Percentiles rank a stretch among this genome's conserved stretches.
phyloP scores from a whole-genome alignment of 257 asterid genomes.

The Primulina tabacum region DNA sequence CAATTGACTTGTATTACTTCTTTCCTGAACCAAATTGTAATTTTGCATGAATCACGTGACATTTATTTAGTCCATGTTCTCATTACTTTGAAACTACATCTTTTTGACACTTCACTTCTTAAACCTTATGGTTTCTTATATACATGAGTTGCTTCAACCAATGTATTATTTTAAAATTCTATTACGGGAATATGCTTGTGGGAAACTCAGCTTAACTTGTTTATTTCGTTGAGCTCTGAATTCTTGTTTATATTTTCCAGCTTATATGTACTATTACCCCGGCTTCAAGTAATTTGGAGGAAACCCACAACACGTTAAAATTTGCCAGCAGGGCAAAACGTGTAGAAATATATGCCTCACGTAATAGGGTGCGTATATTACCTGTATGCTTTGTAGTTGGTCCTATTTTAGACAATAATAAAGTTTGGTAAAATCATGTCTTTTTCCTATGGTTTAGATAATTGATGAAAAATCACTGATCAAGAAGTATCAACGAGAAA shows the following conservation, averaged over 20 bases:
- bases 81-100: constrained; percentile 3
- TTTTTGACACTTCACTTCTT: constrained; percentile 6
- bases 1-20: constrained; percentile 2
- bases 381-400: constrained; percentile 10
- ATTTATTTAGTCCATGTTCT: constrained; percentile 20
- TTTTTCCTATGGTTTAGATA: constrained; percentile 47
- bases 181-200: constrained; percentile 3
- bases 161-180: constrained; percentile 5
- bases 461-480: constrained; percentile 99
- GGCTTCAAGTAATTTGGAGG: constrained; percentile 98
- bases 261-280: constrained; percentile 97
- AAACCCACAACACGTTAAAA: constrained; percentile 95
- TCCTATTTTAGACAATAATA: constrained; percentile 10
- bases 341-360: constrained; percentile 91
- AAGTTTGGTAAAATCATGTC: background rate
- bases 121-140: constrained; percentile 22
- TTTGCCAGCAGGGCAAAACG: constrained; percentile 99
- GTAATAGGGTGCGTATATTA: constrained; percentile 69
- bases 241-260: constrained; percentile 40
- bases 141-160: constrained; percentile 7
- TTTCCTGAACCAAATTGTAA: background rate
- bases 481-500: constrained; percentile 97
- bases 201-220: constrained; percentile 3
- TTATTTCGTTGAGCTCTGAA: constrained; percentile 17
- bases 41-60: background rate